Percentiles rank a stretch among this genome's conserved stretches.
Conservation (phyloP, 2,329 filamentous ascomycete species). For the Colletotrichum cordylinicola region DNA sequence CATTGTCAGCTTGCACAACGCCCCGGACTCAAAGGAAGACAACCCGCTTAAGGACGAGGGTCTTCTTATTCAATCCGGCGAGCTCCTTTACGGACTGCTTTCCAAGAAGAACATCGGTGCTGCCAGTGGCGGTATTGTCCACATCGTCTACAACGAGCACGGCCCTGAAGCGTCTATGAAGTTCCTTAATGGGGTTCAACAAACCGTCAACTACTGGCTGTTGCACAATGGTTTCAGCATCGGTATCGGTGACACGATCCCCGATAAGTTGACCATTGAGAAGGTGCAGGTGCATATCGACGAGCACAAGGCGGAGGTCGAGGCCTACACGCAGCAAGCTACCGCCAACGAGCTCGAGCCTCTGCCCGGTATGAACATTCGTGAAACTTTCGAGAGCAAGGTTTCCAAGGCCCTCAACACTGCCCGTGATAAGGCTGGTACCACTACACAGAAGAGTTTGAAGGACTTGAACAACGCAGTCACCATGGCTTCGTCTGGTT, state of each 20-base stretch:
- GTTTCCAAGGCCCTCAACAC: slow-evolving; percentile 94
- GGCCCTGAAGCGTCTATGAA: slow-evolving; percentile 85
- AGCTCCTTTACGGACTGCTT: slow-evolving; percentile 88
- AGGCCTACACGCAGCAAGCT: slow-evolving; percentile 75
- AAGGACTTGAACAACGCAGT: slow-evolving; percentile 97
- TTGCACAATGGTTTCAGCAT: slow-evolving; percentile 97
- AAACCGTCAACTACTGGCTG: slow-evolving; percentile 96
- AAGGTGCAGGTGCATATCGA: slow-evolving; percentile 85
- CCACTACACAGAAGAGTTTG: slow-evolving; percentile 86
- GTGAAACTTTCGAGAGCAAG: slow-evolving; percentile 97
- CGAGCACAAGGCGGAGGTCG: slow-evolving; percentile 82
- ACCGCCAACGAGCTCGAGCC: slow-evolving; percentile 89
- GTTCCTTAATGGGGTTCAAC: slow-evolving; percentile 95
- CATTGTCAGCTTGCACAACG: slow-evolving; percentile 80
- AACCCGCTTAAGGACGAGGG: slow-evolving; percentile 77
- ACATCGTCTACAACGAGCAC: slow-evolving; percentile 95
- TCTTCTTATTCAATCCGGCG: slow-evolving; percentile 82
- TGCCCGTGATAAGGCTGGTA: slow-evolving; percentile 96
- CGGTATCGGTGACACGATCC: slow-evolving; percentile 97
- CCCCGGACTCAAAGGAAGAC: slow-evolving; percentile 64
- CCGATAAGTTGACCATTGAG: slow-evolving; percentile 82
- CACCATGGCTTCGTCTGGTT: slow-evolving; percentile 94
- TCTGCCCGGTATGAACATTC: slow-evolving; percentile 97
- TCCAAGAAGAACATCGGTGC: slow-evolving; percentile 96
- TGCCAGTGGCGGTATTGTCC: slow-evolving; percentile 86